These are phyloP conservation scores for Calocera viscosa DNA, from an alignment of 768 basidiomycete genomes.

Conservation along the genomic window DNA sequence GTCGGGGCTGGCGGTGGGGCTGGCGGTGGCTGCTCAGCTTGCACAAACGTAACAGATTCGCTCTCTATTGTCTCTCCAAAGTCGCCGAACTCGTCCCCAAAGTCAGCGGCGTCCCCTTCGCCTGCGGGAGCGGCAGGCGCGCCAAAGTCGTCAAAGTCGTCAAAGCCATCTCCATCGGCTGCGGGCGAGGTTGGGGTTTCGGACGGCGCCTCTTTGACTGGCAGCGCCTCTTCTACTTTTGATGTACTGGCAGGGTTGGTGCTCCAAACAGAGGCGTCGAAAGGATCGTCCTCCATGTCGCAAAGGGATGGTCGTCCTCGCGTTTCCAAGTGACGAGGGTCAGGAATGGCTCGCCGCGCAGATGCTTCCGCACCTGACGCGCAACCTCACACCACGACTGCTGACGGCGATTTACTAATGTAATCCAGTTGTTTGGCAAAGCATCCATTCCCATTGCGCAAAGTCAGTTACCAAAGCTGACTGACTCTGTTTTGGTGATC, in stretches of 20 bases:
- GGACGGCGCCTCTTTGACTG: conserved; percentile 19
- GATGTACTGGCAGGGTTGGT: conserved; percentile 23
- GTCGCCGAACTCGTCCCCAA: conserved; percentile 71
- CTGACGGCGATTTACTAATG: no score
- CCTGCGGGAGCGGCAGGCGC: conserved; percentile 32
- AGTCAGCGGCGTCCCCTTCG: conserved; percentile 54
- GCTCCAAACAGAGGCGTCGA: conserved; percentile 63
- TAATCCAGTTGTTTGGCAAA: no score
- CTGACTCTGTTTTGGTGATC: no score
- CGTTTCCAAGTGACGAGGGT: background rate
- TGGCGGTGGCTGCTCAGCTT: conserved; percentile 15
- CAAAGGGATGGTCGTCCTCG: background rate
- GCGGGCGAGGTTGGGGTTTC: conserved; percentile 7
- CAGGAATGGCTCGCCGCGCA: background rate
- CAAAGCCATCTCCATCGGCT: conserved; percentile 28
- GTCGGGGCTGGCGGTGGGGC: conserved; percentile 8
- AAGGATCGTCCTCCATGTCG: conserved; percentile 57
- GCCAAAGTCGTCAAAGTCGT: conserved; percentile 45
- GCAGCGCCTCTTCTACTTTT: background rate
- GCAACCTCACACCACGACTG: no score
- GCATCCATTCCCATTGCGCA: no score
- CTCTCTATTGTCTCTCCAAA: conserved; percentile 51
- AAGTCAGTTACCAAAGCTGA: no score
- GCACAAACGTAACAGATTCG: conserved; percentile 24
- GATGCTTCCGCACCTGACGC: background rate